Conservation (phyloP, 306 rosid genomes). For the Inga laurina region DNA sequence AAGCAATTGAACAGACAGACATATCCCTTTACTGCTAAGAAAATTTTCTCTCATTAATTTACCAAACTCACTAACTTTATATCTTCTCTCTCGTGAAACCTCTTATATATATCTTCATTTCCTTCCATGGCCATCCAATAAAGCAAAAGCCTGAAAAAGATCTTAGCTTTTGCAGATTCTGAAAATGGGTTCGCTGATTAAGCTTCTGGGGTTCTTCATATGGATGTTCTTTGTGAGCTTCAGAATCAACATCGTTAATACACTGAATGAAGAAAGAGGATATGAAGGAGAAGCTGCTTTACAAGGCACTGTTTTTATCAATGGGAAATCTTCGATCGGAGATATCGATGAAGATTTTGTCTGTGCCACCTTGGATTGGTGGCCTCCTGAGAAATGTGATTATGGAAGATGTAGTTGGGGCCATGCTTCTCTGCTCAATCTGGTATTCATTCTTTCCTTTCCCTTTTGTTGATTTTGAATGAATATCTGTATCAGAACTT, state of each 20-base stretch:
- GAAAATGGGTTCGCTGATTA: conserved; percentile 61
- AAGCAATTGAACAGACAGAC: conserved; percentile 1
- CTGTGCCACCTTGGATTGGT: conserved; percentile 97
- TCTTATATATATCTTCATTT: neutral
- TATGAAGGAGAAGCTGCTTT: conserved; percentile 22
- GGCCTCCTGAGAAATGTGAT: conserved; percentile 99
- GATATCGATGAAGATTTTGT: conserved; percentile 76
- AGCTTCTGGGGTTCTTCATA: conserved; percentile 52
- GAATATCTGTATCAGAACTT: neutral
- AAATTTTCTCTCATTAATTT: conserved; percentile 16
- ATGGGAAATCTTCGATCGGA: conserved; percentile 63
- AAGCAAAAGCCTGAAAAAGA: conserved; percentile 23
- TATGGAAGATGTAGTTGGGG: conserved; percentile 93
- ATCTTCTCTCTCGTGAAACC: neutral
- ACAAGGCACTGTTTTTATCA: conserved; percentile 54
- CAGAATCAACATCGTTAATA: conserved; percentile 36
- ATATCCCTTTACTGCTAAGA: conserved; percentile 26
- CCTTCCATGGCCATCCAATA: conserved; percentile 28
- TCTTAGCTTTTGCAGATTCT: conserved; percentile 38
- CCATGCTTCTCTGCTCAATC: conserved; percentile 79
- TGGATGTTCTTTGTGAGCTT: conserved; percentile 46
- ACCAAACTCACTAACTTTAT: neutral
- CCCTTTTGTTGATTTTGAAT: conserved; percentile 9
- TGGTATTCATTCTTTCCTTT: conserved; percentile 52
- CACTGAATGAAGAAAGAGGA: conserved; percentile 33